A percentile compares a stretch with the other conserved stretches of the same genome.
Evolutionary conservation across 1,284 basidiomycete genomes (phyloP).

Genomic region (Papiliotrema laurentii): DNA sequence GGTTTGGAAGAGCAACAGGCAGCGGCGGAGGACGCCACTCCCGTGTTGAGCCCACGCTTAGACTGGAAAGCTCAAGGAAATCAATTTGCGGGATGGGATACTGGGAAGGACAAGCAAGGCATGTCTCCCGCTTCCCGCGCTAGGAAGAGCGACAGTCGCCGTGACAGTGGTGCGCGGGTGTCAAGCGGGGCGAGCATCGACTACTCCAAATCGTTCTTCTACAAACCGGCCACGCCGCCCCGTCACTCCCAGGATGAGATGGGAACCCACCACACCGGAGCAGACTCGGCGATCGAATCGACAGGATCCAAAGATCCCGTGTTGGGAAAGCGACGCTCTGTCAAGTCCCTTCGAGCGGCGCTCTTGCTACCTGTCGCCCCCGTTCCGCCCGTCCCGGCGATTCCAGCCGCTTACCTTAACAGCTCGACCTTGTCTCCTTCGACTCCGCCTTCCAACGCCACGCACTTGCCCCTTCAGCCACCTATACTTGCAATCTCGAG

Average conservation of each 20-base stretch:
- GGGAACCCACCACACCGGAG: background rate
- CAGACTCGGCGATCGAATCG: constrained; percentile 4
- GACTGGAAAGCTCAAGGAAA: constrained; percentile 34
- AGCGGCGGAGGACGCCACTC: constrained; percentile 3
- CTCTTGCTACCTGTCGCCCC: constrained; percentile 34
- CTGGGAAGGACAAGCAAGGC: constrained; percentile 1
- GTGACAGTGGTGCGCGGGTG: background rate
- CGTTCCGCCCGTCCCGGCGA: constrained; percentile 32
- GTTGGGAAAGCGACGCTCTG: constrained; percentile 22
- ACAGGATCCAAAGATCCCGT: constrained; percentile 6
- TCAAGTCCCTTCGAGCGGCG: constrained; percentile 43
- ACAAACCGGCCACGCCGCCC: constrained; percentile 44
- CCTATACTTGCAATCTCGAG: constrained; percentile 40
- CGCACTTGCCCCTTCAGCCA: constrained; percentile 12
- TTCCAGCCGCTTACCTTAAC: constrained; percentile 21
- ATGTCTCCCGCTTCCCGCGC: background rate
- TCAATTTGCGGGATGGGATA: constrained; percentile 39
- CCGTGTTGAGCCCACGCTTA: constrained; percentile 32
- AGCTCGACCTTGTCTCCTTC: background rate
- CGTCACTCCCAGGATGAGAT: constrained; percentile 1
- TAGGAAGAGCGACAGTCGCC: too few relatives aligned
- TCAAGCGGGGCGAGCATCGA: constrained; percentile 21
- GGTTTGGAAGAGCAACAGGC: constrained; percentile 1
- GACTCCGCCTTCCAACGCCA: constrained; percentile 1
- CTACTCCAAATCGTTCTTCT: constrained; percentile 48